These are phyloP conservation scores for Mallotus nudiflorus DNA, from an alignment of 345 rosid genomes.

Conservation along the genomic window DNA sequence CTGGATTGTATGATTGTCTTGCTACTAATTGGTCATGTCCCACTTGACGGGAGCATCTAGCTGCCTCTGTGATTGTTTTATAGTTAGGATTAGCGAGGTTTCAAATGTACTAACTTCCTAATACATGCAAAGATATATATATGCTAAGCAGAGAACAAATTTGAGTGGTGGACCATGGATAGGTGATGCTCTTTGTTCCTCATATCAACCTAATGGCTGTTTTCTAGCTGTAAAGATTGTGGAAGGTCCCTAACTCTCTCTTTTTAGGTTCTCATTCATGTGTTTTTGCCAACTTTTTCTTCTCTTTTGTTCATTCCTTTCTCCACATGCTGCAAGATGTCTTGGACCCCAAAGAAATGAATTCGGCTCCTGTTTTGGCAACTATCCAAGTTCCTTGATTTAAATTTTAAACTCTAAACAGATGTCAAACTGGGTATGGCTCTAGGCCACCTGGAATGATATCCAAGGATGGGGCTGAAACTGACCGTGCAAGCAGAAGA, in stretches of 20 bases:
- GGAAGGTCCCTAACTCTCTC: background rate
- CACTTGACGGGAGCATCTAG: conserved; percentile 4
- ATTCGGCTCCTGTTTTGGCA: background rate
- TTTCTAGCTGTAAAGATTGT: conserved; percentile 41
- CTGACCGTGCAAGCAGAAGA: background rate
- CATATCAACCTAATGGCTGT: conserved; percentile 15
- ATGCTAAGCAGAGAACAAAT: background rate
- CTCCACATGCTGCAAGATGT: conserved; percentile 22
- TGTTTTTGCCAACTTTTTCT: background rate
- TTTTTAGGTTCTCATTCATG: background rate
- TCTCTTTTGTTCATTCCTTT: conserved; percentile 14
- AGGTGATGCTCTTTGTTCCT: conserved; percentile 14
- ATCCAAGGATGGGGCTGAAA: background rate
- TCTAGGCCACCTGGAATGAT: background rate
- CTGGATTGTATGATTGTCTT: background rate
- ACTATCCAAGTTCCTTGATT: background rate
- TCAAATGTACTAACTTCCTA: background rate
- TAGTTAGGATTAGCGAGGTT: conserved; percentile 2
- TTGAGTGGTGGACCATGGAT: conserved; percentile 23
- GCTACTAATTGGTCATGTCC: background rate
- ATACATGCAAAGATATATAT: background rate
- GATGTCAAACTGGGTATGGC: too few species aligned
- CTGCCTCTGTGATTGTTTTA: background rate
- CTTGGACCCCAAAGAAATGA: conserved; percentile 9
- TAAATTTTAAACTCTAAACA: too few species aligned